Percentiles rank a stretch among this genome's conserved stretches.
phyloP scores from a whole-genome alignment of 176 grass and related monocot species.

The Cymbopogon citratus region DNA sequence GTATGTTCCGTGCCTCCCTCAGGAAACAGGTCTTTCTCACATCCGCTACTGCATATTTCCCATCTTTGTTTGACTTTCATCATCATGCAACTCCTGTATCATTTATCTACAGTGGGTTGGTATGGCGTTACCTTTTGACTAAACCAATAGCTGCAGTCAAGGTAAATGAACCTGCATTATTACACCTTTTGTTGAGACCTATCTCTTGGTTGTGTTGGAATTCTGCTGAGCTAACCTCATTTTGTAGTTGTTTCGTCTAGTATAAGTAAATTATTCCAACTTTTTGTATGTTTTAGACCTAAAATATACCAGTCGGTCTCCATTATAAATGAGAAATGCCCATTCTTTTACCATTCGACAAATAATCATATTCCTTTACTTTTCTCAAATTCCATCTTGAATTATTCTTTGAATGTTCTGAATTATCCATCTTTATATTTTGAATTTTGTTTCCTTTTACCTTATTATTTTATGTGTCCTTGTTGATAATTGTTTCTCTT shows the following conservation, averaged over 20 bases:
- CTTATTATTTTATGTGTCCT: neutral
- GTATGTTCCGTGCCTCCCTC: constrained; percentile 91
- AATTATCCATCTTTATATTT: neutral
- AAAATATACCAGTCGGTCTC: neutral
- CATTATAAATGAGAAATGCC: neutral
- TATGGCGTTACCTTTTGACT: constrained; percentile 82
- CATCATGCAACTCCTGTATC: constrained; percentile 18
- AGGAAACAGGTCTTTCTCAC: constrained; percentile 66
- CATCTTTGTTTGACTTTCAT: constrained; percentile 1
- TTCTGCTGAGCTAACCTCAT: constrained; percentile 7
- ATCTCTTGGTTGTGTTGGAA: neutral
- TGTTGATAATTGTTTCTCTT: neutral
- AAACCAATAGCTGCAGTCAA: constrained; percentile 85
- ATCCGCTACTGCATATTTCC: neutral
- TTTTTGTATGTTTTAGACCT: neutral
- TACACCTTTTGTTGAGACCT: constrained; percentile 6
- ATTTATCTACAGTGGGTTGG: constrained; percentile 58
- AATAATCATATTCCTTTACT: neutral
- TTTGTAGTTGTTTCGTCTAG: neutral
- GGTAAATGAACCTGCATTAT: constrained; percentile 37
- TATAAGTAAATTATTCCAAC: neutral
- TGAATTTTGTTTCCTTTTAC: neutral
- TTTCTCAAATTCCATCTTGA: neutral
- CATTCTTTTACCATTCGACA: neutral
- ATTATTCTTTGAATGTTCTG: neutral